These are phyloP conservation scores for Neonectria magnoliae DNA, from an alignment of 2,329 filamentous ascomycete species.

Conservation along the genomic window DNA sequence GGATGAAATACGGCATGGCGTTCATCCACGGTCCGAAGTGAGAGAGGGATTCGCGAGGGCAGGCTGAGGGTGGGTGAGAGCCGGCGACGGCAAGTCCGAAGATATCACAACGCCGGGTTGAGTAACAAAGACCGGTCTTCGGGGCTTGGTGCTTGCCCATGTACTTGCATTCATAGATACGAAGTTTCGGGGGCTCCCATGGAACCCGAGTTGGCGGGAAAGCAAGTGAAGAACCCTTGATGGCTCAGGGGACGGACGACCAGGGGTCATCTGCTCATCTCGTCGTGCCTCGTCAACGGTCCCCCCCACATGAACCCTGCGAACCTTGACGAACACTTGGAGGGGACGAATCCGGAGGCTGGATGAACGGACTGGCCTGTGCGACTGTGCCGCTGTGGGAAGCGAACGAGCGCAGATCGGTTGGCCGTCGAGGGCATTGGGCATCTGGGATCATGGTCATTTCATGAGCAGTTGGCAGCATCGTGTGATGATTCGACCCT, in stretches of 20 bases:
- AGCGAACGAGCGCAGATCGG: not conserved
- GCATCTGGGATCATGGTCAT: slow-evolving; percentile 6
- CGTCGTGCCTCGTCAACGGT: slow-evolving; percentile 21
- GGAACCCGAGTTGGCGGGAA: slow-evolving; percentile 11
- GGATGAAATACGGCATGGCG: not conserved
- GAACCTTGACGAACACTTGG: not conserved
- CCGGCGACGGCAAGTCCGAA: not conserved
- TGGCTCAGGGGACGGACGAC: slow-evolving; percentile 15
- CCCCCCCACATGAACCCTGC: slow-evolving; percentile 11
- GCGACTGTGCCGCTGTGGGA: not conserved
- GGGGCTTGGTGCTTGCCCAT: not conserved
- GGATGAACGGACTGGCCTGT: not conserved
- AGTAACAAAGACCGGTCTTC: slow-evolving; percentile 1
- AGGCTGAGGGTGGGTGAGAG: not conserved
- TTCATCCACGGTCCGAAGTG: not conserved
- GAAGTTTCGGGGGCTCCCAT: slow-evolving; percentile 1
- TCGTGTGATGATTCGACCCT: slow-evolving; percentile 24
- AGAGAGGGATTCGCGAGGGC: slow-evolving; percentile 1
- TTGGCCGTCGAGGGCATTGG: slow-evolving; percentile 1
- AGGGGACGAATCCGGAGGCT: slow-evolving; percentile 1
- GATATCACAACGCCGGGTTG: slow-evolving; percentile 11
- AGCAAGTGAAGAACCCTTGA: slow-evolving; percentile 2
- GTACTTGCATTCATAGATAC: not conserved
- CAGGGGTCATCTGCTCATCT: slow-evolving; percentile 20
- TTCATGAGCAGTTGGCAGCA: slow-evolving; percentile 3